Conservation (phyloP, 805 yeast species). For the Candida hungchunana region DNA sequence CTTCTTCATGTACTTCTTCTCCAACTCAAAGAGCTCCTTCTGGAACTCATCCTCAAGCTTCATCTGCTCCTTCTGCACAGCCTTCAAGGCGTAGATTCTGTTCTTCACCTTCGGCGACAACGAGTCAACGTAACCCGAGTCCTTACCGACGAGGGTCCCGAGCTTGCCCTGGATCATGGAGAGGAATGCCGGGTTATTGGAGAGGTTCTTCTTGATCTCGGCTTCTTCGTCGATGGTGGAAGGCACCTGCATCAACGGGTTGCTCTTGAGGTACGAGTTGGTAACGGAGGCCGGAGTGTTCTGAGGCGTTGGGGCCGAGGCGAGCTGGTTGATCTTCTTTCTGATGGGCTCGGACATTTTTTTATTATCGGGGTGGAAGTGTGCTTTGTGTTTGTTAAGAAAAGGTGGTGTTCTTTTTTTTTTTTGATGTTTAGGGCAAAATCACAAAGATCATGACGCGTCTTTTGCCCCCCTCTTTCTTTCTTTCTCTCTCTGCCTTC, state of each 20-base stretch:
- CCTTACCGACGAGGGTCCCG: conserved; percentile 77
- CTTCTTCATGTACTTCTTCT: conserved; percentile 67
- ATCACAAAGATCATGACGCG: too few relatives aligned
- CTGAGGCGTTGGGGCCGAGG: conserved; percentile 97
- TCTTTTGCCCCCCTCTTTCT: too few relatives aligned
- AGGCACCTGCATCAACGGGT: conserved; percentile 46
- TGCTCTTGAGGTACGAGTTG: conserved; percentile 62
- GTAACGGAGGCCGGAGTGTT: conserved; percentile 92
- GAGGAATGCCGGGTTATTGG: conserved; percentile 76
- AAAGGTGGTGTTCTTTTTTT: background rate
- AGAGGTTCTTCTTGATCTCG: conserved; percentile 41
- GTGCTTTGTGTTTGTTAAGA: background rate
- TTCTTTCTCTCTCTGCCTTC: too few relatives aligned
- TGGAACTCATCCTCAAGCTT: conserved; percentile 88
- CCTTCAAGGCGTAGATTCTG: conserved; percentile 77
- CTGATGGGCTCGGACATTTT: conserved; percentile 85
- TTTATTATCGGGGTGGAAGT: background rate
- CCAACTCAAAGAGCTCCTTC: conserved; percentile 79
- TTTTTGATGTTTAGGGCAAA: background rate
- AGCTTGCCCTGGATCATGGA: conserved; percentile 88
- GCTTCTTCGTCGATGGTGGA: conserved; percentile 63
- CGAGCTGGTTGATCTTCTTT: conserved; percentile 67
- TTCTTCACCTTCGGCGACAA: conserved; percentile 70
- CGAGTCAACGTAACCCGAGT: conserved; percentile 78
- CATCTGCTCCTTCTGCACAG: conserved; percentile 74